Base-by-base conservation (phyloP, 2,329 filamentous ascomycete genomes). In the Fusarium sp. region DNA sequence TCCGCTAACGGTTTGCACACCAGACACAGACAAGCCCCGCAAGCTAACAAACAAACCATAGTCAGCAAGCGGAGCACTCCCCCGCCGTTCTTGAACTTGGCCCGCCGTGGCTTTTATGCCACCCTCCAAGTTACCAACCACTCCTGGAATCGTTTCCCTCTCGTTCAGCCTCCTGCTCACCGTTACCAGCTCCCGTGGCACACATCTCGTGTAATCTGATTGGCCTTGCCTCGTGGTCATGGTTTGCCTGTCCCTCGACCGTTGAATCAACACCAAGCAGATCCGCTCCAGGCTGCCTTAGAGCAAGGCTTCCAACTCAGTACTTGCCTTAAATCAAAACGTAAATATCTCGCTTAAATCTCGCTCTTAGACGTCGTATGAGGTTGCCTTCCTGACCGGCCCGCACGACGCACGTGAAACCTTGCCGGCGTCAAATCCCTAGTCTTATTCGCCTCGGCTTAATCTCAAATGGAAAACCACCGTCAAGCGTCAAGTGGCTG, bases 31-130 rank as follows among this genome's bases (percentile, higher is more conserved):
- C 33, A 43, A 23, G 45, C 53, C 53, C 38, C 53, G 44, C 50
- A 53, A 70, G 66, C 61, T 55, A 64, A 64, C 46, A 63, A 64
- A 64, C 46, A 63, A 70, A 63, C 63, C 63, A 70, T 53, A 57
- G 43, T 58, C 44, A 19, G 19, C 19, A 19, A 19, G 32, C 44
- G 48, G 57, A 53, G 17, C 45, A 19, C 19, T 19, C 19, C 54
- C 51, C 53, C 60, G 49, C 54, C 64, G 49, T 55, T 43, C 53
- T 52, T 63, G 60, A 49, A 47, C 52, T 57, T 56, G 33, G 48
- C 50, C 58, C 59, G 56, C 59, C 49, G 57, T 56, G 49, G 52
- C 54, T 49, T 52, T 62, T 42, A 49, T 48, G 46, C 50, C 53
- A 55, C 39, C 39, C 43, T 58, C 53, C 53, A 19, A 19, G 19